These are phyloP conservation scores for Gloeopeniophorella convolvens DNA, from an alignment of 768 basidiomycete species.

Conservation along the genomic window DNA sequence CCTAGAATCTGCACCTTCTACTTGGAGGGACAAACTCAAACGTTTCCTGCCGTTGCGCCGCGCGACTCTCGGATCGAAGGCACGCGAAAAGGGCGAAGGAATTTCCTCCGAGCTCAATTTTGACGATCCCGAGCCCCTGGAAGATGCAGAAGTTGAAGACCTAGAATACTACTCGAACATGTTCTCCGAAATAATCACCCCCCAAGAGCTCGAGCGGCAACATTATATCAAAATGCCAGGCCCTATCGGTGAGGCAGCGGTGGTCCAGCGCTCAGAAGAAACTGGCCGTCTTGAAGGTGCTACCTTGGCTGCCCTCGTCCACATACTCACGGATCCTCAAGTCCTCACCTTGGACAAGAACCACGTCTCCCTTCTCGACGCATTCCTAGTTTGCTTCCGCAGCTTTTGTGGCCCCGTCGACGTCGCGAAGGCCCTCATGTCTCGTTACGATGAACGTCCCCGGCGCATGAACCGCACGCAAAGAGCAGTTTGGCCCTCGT, in stretches of 20 bases:
- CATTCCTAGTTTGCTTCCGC: constrained; percentile 12
- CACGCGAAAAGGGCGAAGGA: no score
- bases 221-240: constrained; percentile 10
- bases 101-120: no score
- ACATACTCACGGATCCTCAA: constrained; percentile 12
- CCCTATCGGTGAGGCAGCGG: constrained; percentile 1
- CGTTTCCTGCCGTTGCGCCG: no score
- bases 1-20: no score
- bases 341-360: neutral
- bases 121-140: no score
- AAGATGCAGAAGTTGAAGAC: constrained; percentile 13
- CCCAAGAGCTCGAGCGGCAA: neutral
- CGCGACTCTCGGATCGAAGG: no score
- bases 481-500: constrained; percentile 1
- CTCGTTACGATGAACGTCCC: constrained; percentile 9
- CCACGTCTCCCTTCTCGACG: neutral
- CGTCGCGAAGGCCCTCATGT: constrained; percentile 7
- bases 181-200: constrained; percentile 5
- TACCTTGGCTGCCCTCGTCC: constrained; percentile 5
- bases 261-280: constrained; percentile 1
- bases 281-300: constrained; percentile 1
- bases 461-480: neutral
- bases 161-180: constrained; percentile 1
- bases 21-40: no score
- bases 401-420: constrained; percentile 8